Percentiles rank a stretch among this genome's conserved stretches.
Evolutionary conservation across 768 basidiomycete genomes (phyloP).

Genomic region (Neoboletus brunneissimus): DNA sequence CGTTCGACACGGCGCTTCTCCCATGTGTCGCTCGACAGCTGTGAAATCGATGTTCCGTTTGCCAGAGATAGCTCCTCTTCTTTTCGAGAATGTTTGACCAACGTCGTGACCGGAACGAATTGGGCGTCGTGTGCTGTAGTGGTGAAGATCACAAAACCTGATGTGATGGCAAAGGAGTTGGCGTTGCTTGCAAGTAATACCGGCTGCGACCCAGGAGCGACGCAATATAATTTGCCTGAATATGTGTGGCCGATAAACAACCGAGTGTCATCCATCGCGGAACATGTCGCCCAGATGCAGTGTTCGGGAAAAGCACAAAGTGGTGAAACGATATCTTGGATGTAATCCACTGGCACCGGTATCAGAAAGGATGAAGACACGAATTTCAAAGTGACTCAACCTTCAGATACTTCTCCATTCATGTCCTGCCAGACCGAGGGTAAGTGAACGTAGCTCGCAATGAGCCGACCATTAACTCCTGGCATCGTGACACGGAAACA

Average conservation of each 20-base stretch:
- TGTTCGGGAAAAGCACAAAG: conserved; percentile 54
- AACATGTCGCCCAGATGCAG: conserved; percentile 47
- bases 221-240: conserved; percentile 62
- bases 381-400: conserved; percentile 26
- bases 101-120: conserved; percentile 51
- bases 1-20: conserved; percentile 82
- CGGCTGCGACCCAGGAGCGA: conserved; percentile 30
- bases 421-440: conserved; percentile 42
- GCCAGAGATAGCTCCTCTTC: conserved; percentile 18
- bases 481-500: conserved; percentile 28
- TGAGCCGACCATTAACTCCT: conserved; percentile 46
- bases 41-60: conserved; percentile 22
- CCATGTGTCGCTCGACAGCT: conserved; percentile 39
- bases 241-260: conserved; percentile 64
- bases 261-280: conserved; percentile 9
- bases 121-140: conserved; percentile 77
- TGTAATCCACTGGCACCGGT: conserved; percentile 11
- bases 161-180: conserved; percentile 72
- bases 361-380: conserved; percentile 10
- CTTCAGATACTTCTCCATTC: conserved; percentile 47
- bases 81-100: conserved; percentile 9
- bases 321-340: conserved; percentile 20
- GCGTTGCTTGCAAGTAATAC: conserved; percentile 47
- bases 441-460: conserved; percentile 23
- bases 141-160: conserved; percentile 81